Percentiles rank a stretch among this genome's conserved stretches.
phyloP scores from a whole-genome alignment of 1,284 basidiomycete genomes.

The Phlebopus sp. region DNA sequence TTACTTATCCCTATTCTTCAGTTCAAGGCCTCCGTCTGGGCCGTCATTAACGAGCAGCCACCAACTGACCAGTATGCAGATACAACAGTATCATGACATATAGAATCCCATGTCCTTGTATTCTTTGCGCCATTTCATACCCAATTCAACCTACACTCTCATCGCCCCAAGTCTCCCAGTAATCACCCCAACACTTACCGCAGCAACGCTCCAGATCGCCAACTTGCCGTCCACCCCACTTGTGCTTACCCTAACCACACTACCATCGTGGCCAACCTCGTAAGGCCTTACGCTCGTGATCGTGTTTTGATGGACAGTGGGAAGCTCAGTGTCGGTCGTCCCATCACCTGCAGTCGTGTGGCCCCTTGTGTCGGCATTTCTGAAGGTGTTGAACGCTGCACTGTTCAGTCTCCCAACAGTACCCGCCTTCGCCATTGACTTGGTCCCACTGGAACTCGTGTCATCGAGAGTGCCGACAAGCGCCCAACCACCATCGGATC shows the following conservation, averaged over 20 bases:
- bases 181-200: conserved; percentile 42
- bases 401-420: conserved; percentile 85
- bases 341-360: conserved; percentile 42
- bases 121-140: conserved; percentile 10
- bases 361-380: conserved; percentile 88
- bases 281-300: conserved; percentile 90
- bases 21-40: conserved; percentile 97
- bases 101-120: conserved; percentile 16
- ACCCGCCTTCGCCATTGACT: conserved; percentile 42
- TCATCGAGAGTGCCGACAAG: conserved; percentile 84
- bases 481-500: conserved; percentile 71
- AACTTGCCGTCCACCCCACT: conserved; percentile 94
- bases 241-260: conserved; percentile 80
- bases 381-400: conserved; percentile 95
- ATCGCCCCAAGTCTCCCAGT: conserved; percentile 48
- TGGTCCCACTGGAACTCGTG: conserved; percentile 45
- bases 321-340: conserved; percentile 66
- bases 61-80: conserved; percentile 37
- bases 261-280: conserved; percentile 54
- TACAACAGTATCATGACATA: conserved; percentile 5
- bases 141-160: conserved; percentile 37
- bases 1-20: conserved; percentile 31
- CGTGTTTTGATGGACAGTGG: conserved; percentile 96
- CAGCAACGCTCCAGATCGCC: conserved; percentile 84
- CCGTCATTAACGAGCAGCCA: conserved; percentile 85